Base-by-base conservation (phyloP, 2,329 filamentous ascomycete genomes). In the Phaeosphaeriaceae sp. region DNA sequence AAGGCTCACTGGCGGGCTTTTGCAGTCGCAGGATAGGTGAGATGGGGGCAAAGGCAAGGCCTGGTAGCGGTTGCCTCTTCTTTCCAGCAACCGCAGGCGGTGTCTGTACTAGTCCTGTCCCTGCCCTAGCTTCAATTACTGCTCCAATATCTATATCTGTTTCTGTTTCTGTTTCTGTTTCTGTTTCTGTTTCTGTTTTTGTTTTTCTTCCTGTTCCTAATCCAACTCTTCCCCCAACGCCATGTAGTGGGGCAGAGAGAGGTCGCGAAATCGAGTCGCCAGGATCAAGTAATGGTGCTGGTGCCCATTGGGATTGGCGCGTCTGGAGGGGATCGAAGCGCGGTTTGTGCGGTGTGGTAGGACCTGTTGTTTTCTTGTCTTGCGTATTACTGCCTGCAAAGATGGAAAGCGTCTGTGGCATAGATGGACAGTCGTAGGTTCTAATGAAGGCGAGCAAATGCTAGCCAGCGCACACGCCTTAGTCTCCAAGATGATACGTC, bases 1-100 rank as follows among this genome's bases (percentile, higher is more conserved):
- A 51, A 2, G 71, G 70, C 46, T 74, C 69, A 52, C 56, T 68
- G 34, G 59, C 46, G 30, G 65, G 54, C 29, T 32, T 38, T 45
- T 37, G 6, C 37, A 20, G 4, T 8, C 23, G 23, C 23, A 26
- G 23, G 11, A 11, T 26, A 2, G 23, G 23, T 11, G 23, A 26
- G 23, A 50, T 13, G 39, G 35, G 39, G 13, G 47, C 35, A 33
- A 33, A 20, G 39, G 51, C 28, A 42, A 16, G 26, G 35, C 42
- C 37, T 6, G 54, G 39, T 7, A 46, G 40, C 26, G 45, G 39
- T 17, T 55, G 45, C 21, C 66, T 61, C 50, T 69, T 69, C 33
- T 30, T 57, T n/a, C 66, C 61, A 23, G 56, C 51, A 20, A 60
- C 42, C 3, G 57, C 45, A 26, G 61, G 54, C 34, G 60, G 61